These are phyloP conservation scores for Diplotaxis tenuifolia DNA, from an alignment of 345 rosid species.

Conservation along the genomic window DNA sequence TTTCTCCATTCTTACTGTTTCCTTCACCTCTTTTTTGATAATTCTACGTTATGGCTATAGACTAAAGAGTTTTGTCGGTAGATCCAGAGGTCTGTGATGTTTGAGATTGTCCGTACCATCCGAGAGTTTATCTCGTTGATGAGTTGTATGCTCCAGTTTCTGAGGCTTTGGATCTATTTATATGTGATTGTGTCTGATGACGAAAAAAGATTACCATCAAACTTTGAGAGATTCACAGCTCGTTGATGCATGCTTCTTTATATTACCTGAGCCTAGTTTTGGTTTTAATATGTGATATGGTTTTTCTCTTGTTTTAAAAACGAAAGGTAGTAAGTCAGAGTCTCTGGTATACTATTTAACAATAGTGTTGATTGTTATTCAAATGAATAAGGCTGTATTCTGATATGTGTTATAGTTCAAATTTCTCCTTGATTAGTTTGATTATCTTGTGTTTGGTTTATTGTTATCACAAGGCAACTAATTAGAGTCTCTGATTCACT, in stretches of 20 bases:
- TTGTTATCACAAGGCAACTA: too few relatives aligned
- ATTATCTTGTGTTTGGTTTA: too few relatives aligned
- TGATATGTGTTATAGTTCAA: too few relatives aligned
- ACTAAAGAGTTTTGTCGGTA: not conserved
- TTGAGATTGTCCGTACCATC: constrained; percentile 64
- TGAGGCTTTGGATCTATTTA: constrained; percentile 30
- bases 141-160: constrained; percentile 15
- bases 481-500: too few relatives aligned
- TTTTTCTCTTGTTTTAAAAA: not conserved
- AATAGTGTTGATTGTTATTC: too few relatives aligned
- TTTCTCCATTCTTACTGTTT: not conserved
- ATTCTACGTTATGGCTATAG: not conserved
- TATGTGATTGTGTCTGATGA: constrained; percentile 47
- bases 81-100: constrained; percentile 45
- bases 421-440: too few relatives aligned
- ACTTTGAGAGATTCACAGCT: constrained; percentile 46
- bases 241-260: constrained; percentile 37
- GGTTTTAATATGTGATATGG: not conserved
- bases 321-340: constrained; percentile 76
- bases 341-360: constrained; percentile 59
- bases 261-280: constrained; percentile 37
- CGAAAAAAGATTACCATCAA: constrained; percentile 50
- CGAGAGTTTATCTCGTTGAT: constrained; percentile 45
- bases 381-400: too few relatives aligned
- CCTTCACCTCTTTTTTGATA: not conserved